A percentile compares a stretch with the other conserved stretches of the same genome.
These are phyloP conservation scores for Vigna unguiculata DNA, from an alignment of 306 rosid species.

Conservation along the genomic window DNA sequence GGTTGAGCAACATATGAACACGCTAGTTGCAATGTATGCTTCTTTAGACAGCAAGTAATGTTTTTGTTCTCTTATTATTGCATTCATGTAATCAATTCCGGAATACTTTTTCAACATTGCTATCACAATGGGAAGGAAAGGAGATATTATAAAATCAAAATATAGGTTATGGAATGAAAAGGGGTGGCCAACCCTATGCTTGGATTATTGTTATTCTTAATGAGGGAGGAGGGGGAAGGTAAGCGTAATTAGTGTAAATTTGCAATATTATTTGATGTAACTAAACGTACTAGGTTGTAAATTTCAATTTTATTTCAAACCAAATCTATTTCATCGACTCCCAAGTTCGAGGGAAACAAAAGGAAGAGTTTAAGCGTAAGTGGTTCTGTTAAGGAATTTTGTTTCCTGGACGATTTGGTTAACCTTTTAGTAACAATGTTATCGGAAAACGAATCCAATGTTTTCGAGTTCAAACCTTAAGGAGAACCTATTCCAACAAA, in stretches of 20 bases:
- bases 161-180: constrained; percentile 3
- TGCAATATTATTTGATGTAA: not conserved
- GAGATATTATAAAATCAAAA: not conserved
- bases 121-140: not conserved
- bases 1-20: not conserved
- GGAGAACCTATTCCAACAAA: too few relatives aligned
- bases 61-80: not conserved
- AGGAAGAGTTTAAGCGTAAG: constrained; percentile 10
- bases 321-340: constrained; percentile 1
- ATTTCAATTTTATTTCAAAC: not conserved
- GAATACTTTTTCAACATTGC: not conserved
- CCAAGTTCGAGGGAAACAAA: not conserved
- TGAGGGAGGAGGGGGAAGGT: constrained; percentile 2
- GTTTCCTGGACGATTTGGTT: too few relatives aligned
- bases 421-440: too few relatives aligned
- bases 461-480: too few relatives aligned
- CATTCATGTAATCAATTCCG: not conserved
- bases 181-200: not conserved
- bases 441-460: too few relatives aligned
- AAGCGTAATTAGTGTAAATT: not conserved
- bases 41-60: not conserved
- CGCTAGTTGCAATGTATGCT: not conserved
- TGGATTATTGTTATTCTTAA: constrained; percentile 16
- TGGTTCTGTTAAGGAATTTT: too few relatives aligned
- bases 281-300: constrained; percentile 8